Conservation (phyloP, 257 asterid genomes). For the Penstemon barbatus region DNA sequence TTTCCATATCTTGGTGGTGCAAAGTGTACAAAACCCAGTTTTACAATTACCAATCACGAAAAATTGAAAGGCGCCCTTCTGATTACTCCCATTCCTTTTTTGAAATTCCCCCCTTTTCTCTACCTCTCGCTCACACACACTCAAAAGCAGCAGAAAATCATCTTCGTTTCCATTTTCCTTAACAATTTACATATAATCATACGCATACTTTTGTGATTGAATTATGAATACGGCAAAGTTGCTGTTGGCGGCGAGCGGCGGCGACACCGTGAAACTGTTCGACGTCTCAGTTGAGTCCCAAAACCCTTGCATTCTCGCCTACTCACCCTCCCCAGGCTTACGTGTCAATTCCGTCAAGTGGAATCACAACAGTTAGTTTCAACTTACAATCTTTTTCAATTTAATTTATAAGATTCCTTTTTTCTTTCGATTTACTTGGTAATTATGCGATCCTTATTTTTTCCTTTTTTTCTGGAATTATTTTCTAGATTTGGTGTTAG, state of each 20-base stretch:
- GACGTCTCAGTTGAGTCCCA: conserved; percentile 80
- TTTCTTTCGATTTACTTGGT: conserved; percentile 1
- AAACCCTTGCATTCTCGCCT: conserved; percentile 81
- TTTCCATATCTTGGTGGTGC: too few species aligned
- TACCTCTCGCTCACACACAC: conserved; percentile 9
- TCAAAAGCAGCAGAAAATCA: conserved; percentile 22
- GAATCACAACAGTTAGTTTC: conserved; percentile 87
- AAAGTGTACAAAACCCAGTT: too few species aligned
- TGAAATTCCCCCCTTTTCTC: conserved; percentile 24
- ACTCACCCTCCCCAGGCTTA: conserved; percentile 68
- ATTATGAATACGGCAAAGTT: conserved; percentile 61
- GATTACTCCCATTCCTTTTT: conserved; percentile 25
- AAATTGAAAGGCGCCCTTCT: conserved; percentile 32
- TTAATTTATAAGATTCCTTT: conserved; percentile 1
- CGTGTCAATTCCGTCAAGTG: conserved; percentile 88
- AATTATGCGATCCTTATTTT: background rate
- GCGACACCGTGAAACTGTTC: conserved; percentile 89
- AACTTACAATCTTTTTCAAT: conserved; percentile 6
- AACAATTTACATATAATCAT: background rate
- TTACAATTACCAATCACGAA: background rate
- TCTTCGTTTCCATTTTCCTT: conserved; percentile 29
- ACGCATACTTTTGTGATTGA: conserved; percentile 15
- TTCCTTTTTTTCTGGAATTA: background rate
- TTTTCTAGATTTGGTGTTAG: conserved; percentile 84
- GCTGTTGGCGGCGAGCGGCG: conserved; percentile 79